These are phyloP conservation scores for Whalleya microplaca DNA, from an alignment of 2,329 filamentous ascomycete species.

Conservation along the genomic window DNA sequence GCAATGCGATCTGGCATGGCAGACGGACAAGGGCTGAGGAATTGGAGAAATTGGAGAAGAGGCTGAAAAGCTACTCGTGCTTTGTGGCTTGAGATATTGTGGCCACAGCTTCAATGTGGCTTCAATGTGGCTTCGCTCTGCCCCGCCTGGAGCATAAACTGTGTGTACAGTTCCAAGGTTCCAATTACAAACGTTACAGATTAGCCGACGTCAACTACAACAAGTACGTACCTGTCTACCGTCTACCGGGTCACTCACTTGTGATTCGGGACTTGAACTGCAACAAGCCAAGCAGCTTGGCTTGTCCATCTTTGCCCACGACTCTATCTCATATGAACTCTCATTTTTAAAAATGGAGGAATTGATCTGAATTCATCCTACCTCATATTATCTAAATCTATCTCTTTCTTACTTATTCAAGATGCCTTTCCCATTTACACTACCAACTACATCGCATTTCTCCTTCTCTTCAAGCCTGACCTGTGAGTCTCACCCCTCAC, in stretches of 20 bases:
- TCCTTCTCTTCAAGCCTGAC: constrained; percentile 78
- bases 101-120: no score
- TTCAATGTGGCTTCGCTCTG: no score
- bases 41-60: neutral
- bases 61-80: neutral
- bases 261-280: neutral
- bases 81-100: neutral
- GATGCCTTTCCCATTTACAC: constrained; percentile 89
- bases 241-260: no score
- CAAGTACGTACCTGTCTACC: neutral
- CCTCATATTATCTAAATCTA: no score
- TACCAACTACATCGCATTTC: constrained; percentile 88
- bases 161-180: no score
- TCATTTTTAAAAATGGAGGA: neutral
- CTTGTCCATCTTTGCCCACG: neutral
- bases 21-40: no score
- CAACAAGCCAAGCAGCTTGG: neutral
- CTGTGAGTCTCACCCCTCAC: constrained; percentile 84
- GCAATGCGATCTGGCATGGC: no score
- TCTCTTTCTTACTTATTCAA: neutral
- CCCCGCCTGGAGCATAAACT: no score
- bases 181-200: no score
- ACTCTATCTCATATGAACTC: no score
- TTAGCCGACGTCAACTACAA: no score
- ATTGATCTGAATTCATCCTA: neutral